Evolutionary conservation across 768 basidiomycete species (phyloP), one percentile per base, ranked within the genome.

Genomic region (Cytidiella melzeri): DNA sequence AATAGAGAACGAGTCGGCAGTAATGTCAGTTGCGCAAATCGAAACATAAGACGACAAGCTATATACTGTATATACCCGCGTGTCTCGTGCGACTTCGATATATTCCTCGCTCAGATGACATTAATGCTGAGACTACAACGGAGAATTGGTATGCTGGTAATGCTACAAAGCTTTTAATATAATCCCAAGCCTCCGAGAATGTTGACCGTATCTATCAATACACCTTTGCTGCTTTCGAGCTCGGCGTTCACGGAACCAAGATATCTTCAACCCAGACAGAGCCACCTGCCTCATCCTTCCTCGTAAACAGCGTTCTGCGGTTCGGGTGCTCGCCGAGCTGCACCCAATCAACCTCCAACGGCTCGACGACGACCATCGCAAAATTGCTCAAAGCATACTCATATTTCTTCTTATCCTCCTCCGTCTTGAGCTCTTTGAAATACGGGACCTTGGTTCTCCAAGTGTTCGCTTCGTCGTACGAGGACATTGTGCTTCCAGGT

Each of bases 321-420:
- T 88, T 76, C 7, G 84, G 85, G 20, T 67, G 49, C 18, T 73
- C 69, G 0, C 67, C 74, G 25, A 92, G 57, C 60, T 86, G 85
- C 13, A 83, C 59, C 66, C 76, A 77, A 61, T 93, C 91, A 27
- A 91, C 79, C 47, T 77, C 74, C 1, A 67, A 58, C 1, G 88
- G 84, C 57, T 92, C 88, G 25, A 92, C 68, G 10, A 89, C 62
- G 37, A 92, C 56, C 59, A 92, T 62, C 15, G 84, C 80, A 56
- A 90, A 92, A 58, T 87, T 86, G 7, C 64, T 55, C 52, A 85
- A 62, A 26, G 89, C 84, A 28, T 44, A 61, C 45, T 77, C 71
- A 70, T 77, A 70, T 45, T 74, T 67, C 62, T 60, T 64, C 65
- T 67, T 71, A 41, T 69, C 70, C 43, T 68, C 70, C 36, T 75